These are phyloP conservation scores for Graphiopsis chlorocephala DNA, from an alignment of 2,329 filamentous ascomycete genomes.

Conservation along the genomic window DNA sequence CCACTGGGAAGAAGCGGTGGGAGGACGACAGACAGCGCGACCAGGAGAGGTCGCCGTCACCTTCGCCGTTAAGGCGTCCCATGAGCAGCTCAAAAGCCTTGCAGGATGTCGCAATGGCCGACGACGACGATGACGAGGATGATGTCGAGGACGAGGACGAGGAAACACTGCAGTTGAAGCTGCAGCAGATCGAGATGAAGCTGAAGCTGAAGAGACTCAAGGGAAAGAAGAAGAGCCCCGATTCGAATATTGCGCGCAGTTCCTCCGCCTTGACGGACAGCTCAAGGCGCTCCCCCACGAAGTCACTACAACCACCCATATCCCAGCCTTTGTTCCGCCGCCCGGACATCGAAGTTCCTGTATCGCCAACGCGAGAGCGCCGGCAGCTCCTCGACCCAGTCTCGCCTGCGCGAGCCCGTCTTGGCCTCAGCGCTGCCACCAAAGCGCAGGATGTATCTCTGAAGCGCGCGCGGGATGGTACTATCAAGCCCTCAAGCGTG, in stretches of 20 bases:
- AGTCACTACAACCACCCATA: conserved; percentile 6
- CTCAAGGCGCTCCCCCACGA: conserved; percentile 8
- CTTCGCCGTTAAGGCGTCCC: conserved; percentile 50
- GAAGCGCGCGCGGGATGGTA: conserved; percentile 58
- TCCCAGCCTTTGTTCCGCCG: conserved; percentile 4
- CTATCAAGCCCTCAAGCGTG: conserved; percentile 25
- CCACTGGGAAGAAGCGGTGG: conserved; percentile 74
- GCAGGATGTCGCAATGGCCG: conserved; percentile 29
- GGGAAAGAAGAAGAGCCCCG: conserved; percentile 41
- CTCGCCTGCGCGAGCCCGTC: conserved; percentile 74
- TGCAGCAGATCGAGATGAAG: conserved; percentile 84
- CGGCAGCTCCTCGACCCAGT: conserved; percentile 54
- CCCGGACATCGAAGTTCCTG: conserved; percentile 66
- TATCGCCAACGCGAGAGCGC: conserved; percentile 60
- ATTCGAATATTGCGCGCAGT: background rate
- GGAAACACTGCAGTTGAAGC: conserved; percentile 79
- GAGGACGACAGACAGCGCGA: conserved; percentile 62
- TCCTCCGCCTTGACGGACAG: background rate
- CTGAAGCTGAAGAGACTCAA: conserved; percentile 85
- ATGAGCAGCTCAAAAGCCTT: conserved; percentile 29
- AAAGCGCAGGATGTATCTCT: conserved; percentile 79
- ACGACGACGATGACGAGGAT: conserved; percentile 29
- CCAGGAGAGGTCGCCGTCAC: conserved; percentile 45
- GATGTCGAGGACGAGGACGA: conserved; percentile 76
- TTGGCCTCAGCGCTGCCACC: conserved; percentile 88